Percentiles rank a stretch among this genome's conserved stretches.
phyloP scores from a whole-genome alignment of 2,329 filamentous ascomycete genomes.

The Fusarium stilboides region DNA sequence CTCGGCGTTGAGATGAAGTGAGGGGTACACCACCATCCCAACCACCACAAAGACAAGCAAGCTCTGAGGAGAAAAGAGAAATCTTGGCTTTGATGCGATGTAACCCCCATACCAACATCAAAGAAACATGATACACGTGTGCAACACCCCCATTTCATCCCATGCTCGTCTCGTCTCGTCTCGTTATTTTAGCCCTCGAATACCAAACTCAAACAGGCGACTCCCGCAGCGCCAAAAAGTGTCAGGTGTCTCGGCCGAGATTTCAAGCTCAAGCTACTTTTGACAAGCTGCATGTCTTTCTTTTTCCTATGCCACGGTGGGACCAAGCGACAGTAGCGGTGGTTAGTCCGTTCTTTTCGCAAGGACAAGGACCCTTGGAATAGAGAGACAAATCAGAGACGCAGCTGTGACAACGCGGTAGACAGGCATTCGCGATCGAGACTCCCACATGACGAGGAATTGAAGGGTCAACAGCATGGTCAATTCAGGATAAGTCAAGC shows the following conservation, averaged over 20 bases:
- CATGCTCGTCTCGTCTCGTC: background rate
- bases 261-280: slow-evolving; percentile 39
- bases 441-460: slow-evolving; percentile 1
- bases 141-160: background rate
- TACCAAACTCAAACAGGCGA: slow-evolving; percentile 20
- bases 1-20: background rate
- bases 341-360: background rate
- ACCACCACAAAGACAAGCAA: background rate
- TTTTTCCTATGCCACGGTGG: slow-evolving; percentile 25
- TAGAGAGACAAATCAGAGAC: slow-evolving; percentile 26
- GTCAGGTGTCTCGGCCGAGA: slow-evolving; percentile 47
- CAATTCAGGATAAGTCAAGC: slow-evolving; percentile 7
- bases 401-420: slow-evolving; percentile 18
- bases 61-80: slow-evolving; percentile 34
- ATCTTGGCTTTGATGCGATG: slow-evolving; percentile 23
- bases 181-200: slow-evolving; percentile 5
- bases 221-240: slow-evolving; percentile 22
- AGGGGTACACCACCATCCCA: slow-evolving; percentile 2
- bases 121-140: slow-evolving; percentile 28
- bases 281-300: slow-evolving; percentile 40
- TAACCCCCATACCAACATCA: slow-evolving; percentile 10
- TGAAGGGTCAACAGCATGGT: background rate
- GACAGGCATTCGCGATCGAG: slow-evolving; percentile 13
- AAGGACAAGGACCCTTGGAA: slow-evolving; percentile 15
- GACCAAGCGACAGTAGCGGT: slow-evolving; percentile 1